These are phyloP conservation scores for Exserohilum rostratum DNA, from an alignment of 2,329 filamentous ascomycete species.

Conservation along the genomic window DNA sequence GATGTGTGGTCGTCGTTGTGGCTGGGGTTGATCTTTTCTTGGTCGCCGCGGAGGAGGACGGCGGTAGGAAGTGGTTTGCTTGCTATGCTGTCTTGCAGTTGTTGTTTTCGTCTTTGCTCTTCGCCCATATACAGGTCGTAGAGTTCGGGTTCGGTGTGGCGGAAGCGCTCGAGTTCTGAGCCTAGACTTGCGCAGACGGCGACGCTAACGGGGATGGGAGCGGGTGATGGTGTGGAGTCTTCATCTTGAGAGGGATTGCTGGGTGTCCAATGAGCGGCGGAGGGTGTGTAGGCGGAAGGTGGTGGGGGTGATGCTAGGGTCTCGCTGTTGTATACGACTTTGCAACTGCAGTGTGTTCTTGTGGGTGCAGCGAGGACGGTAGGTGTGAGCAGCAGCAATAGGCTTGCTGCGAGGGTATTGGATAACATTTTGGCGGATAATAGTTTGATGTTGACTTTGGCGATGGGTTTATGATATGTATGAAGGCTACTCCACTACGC, in stretches of 20 bases:
- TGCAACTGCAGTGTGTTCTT: slow-evolving; percentile 39
- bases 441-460: neutral
- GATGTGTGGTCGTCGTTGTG: too few relatives aligned
- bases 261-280: slow-evolving; percentile 28
- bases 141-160: slow-evolving; percentile 30
- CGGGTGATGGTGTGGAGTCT: neutral
- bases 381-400: slow-evolving; percentile 14
- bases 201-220: slow-evolving; percentile 12
- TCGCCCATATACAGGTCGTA: slow-evolving; percentile 32
- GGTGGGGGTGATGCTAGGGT: slow-evolving; percentile 12
- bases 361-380: slow-evolving; percentile 28
- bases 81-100: neutral
- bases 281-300: slow-evolving; percentile 24
- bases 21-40: too few relatives aligned
- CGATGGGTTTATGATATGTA: neutral
- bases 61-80: slow-evolving; percentile 27
- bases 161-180: slow-evolving; percentile 35
- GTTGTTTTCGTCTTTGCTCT: slow-evolving; percentile 3
- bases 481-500: neutral
- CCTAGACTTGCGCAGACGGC: slow-evolving; percentile 34
- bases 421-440: neutral
- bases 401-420: slow-evolving; percentile 6
- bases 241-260: slow-evolving; percentile 14
- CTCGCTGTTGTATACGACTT: slow-evolving; percentile 23
- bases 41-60: slow-evolving; percentile 14